Base-by-base conservation (phyloP, 306 rosid genomes). In the Fragaria iinumae region DNA sequence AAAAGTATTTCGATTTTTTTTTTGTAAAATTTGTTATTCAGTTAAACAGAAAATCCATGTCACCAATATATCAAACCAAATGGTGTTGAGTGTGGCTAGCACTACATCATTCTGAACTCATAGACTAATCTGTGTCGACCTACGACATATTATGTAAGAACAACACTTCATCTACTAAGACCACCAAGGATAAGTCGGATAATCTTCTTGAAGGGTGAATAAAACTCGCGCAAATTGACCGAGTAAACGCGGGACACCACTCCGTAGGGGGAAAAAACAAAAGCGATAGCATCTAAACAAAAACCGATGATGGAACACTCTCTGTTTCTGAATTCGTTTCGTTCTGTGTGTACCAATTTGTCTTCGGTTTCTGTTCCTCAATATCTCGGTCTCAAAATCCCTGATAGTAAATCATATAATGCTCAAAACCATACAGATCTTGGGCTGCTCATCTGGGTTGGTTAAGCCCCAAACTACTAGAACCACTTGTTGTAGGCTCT, bases 341-440 rank as follows among this genome's bases (percentile, higher is more conserved):
- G 20, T 3, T 52, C 23, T 52, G 23, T 52, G 23, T 52, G 21
- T 48, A 3, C 6, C 23, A 52, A 1, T 18, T n/a, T 20, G 3
- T 18, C 23, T 18, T 18, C 3, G 10, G n/a, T 18, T 52, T 52
- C n/a, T 6, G 4, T 53, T 20, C 60, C 8, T 5, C 60, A 53
- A 53, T 53, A 20, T 7, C 25, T 53, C 6, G 60, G 60, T 53
- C 11, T 53, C 60, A 53, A 53, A 53, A 53, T 53, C 60, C 25
- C 60, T 20, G 60, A 53, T n/a, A 6, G 25, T 20, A 53, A 53
- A 53, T 18, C 69, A 76, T 81, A 82, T 67, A 77, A 86, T 90
- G 97, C 92, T 88, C 36, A 91, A 86, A 79, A 84, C 83, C 34
- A 75, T 86, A 83, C 97, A 89, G 74, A 69, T 88, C 59, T 76